These are phyloP conservation scores for Suhomyces coccinellae DNA, from an alignment of 1,139 yeast genomes.

Conservation along the genomic window DNA sequence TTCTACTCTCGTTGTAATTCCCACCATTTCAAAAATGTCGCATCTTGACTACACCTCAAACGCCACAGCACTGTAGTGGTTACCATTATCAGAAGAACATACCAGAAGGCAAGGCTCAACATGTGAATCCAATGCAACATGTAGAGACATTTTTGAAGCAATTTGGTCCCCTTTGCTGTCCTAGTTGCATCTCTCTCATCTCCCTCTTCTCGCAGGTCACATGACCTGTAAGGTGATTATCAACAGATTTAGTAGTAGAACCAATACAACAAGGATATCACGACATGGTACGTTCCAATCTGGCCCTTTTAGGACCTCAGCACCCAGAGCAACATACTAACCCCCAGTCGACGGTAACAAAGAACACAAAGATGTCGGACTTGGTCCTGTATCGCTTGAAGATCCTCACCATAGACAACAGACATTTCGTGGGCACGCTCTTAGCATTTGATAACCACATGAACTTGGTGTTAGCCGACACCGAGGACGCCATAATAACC, in stretches of 20 bases:
- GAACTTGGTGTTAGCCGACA: constrained; percentile 81
- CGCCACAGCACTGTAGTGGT: too few relatives aligned
- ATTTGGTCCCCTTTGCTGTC: too few relatives aligned
- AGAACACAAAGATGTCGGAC: constrained; percentile 62
- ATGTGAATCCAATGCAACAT: too few relatives aligned
- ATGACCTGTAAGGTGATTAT: not conserved
- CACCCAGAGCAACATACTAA: constrained; percentile 2
- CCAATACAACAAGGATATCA: not conserved
- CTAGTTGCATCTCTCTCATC: not conserved
- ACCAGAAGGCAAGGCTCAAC: too few relatives aligned
- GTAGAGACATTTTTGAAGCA: too few relatives aligned
- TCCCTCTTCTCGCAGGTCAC: not conserved
- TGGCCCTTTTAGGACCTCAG: not conserved
- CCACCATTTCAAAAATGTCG: too few relatives aligned
- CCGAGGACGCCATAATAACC: constrained; percentile 80
- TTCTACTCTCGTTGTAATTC: too few relatives aligned
- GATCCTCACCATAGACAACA: constrained; percentile 71
- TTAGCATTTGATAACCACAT: constrained; percentile 88
- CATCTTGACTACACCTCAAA: too few relatives aligned
- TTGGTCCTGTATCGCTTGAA: constrained; percentile 72
- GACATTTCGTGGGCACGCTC: constrained; percentile 76
- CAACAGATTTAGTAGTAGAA: not conserved
- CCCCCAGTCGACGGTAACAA: constrained; percentile 24
- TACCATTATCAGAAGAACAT: too few relatives aligned
- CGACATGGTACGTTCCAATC: not conserved